phyloP scores from a whole-genome alignment of 2,329 filamentous ascomycete genomes.

The Aspergillus thermomutatus region DNA sequence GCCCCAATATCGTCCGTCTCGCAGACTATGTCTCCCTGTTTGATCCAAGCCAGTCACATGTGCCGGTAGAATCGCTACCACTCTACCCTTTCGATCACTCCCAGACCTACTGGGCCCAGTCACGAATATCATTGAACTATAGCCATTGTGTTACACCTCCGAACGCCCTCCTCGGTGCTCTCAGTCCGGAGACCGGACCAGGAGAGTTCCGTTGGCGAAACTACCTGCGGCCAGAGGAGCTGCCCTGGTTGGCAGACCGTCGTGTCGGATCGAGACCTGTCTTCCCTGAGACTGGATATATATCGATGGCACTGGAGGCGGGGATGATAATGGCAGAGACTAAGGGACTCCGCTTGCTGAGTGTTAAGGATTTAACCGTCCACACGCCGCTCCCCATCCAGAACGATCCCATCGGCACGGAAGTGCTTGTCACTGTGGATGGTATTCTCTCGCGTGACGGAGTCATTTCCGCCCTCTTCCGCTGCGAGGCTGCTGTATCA shows the following conservation, averaged over 20 bases:
- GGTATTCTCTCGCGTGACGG: background rate
- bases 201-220: slow-evolving; percentile 41
- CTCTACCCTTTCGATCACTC: slow-evolving; percentile 12
- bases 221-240: slow-evolving; percentile 37
- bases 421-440: slow-evolving; percentile 1
- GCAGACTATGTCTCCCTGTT: background rate
- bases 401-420: background rate
- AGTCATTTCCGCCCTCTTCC: background rate
- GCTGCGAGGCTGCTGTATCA: background rate
- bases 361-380: background rate
- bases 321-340: background rate
- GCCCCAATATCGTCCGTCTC: background rate
- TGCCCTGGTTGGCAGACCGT: slow-evolving; percentile 47
- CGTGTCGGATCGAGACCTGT: slow-evolving; percentile 23
- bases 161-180: slow-evolving; percentile 4
- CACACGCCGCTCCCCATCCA: slow-evolving; percentile 1
- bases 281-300: slow-evolving; percentile 14
- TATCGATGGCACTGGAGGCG: slow-evolving; percentile 19
- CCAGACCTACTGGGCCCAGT: slow-evolving; percentile 4
- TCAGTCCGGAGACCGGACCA: slow-evolving; percentile 1
- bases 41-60: background rate
- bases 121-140: background rate
- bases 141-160: background rate
- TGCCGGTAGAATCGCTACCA: slow-evolving; percentile 8
- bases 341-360: background rate